Base-by-base conservation (phyloP, 2,329 filamentous ascomycete genomes). In the Volutella citrinella region DNA sequence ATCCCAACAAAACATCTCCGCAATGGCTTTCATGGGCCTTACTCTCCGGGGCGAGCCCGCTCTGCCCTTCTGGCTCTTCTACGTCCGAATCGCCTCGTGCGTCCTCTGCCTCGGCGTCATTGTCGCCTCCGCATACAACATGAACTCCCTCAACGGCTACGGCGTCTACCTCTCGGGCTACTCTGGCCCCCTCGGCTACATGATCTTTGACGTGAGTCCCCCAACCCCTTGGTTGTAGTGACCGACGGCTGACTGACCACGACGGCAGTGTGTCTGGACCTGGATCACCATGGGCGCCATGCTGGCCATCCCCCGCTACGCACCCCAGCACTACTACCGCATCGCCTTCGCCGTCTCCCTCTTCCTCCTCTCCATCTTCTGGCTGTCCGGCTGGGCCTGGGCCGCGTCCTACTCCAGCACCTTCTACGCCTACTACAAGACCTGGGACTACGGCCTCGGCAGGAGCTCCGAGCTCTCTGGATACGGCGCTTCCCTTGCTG, bases 121-220 rank as follows among this genome's bases (percentile, higher is more conserved):
- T 19, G 62, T 59, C 19, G 50, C 69, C 5, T 55, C 59, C 27
- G 66, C 60, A 14, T 70, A 67, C 42, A 55, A 63, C 10, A 29
- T 66, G 11, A 62, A 64, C 3, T 40, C 69, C 11, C 58, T 58
- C 12, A 47, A 49, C 12, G 38, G 40, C 12, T 45, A 31, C 20
- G 30, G 36, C 4, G 31, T 37, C 22, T 52, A 51, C 27, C 48
- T 54, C 34, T 34, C 20, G 13, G 51, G 50, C 36, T 53, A 54
- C 28, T 46, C 53, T 5, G 62, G 62, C 5, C 58, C 63, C 5
- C 56, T 59, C 3, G 64, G 61, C 21, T 68, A 73, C 41, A 54
- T 70, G 26, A 63, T 70, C 40, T 73, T 72, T 37, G 61, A 69
- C 21, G 70, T 74, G 46, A 54, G 66, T 47, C 33, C 35, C 15